phyloP scores from a whole-genome alignment of 2,329 filamentous ascomycete genomes.

The Cytospora chrysosperma region DNA sequence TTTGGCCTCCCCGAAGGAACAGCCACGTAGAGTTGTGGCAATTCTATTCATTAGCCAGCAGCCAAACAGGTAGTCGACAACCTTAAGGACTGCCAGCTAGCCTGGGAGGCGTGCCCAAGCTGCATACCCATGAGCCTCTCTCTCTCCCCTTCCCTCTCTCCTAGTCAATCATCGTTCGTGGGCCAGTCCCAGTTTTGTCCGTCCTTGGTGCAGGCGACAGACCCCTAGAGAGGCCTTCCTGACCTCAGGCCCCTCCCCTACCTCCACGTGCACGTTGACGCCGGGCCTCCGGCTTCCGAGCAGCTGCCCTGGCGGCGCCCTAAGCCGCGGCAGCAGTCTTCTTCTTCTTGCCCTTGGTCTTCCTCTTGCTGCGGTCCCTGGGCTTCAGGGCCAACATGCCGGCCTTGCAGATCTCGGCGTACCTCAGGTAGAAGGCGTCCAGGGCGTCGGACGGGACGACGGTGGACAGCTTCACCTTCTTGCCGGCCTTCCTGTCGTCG shows the following conservation, averaged over 20 bases:
- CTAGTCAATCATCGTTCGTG: too few species aligned
- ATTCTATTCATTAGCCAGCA: neutral
- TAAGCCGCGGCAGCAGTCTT: slow-evolving; percentile 40
- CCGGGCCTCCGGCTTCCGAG: neutral
- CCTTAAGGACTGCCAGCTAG: neutral
- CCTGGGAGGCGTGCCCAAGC: neutral
- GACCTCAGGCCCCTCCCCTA: neutral
- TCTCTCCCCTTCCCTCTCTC: too few species aligned
- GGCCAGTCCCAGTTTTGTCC: neutral
- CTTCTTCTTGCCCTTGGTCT: slow-evolving; percentile 74
- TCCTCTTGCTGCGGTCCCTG: slow-evolving; percentile 84
- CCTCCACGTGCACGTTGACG: slow-evolving; percentile 15
- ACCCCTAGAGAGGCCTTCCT: neutral
- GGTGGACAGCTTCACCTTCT: slow-evolving; percentile 76
- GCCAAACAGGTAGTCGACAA: neutral
- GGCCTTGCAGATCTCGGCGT: slow-evolving; percentile 86
- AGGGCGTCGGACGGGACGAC: slow-evolving; percentile 74
- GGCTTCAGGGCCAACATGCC: slow-evolving; percentile 92
- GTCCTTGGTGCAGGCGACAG: neutral
- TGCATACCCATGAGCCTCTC: neutral
- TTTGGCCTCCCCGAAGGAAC: neutral
- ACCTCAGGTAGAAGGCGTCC: slow-evolving; percentile 77
- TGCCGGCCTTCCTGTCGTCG: slow-evolving; percentile 44
- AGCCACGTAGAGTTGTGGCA: neutral
- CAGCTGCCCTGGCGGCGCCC: neutral